Evolutionary conservation across 2,329 filamentous ascomycete genomes (phyloP).

Genomic region (Aspergillus sp.): DNA sequence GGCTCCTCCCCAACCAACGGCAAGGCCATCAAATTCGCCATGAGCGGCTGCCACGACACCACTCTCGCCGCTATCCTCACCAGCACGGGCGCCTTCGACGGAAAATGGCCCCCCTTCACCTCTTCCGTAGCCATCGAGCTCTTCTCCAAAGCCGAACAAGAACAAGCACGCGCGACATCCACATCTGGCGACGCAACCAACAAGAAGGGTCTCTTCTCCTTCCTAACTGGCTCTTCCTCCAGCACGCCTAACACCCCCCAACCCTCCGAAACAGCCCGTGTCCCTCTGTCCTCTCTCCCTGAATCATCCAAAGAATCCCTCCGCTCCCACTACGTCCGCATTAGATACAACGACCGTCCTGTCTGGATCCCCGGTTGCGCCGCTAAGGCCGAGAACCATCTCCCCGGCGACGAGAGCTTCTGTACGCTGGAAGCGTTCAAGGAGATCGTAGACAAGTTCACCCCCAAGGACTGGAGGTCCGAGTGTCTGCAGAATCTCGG

Average conservation of each 20-base stretch:
- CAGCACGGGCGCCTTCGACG: conserved; percentile 75
- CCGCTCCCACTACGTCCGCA: conserved; percentile 77
- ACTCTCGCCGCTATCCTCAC: conserved; percentile 79
- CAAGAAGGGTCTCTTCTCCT: conserved; percentile 35
- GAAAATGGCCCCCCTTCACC: conserved; percentile 88
- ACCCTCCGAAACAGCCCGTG: conserved; percentile 36
- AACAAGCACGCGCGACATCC: conserved; percentile 8
- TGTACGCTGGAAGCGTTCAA: conserved; percentile 95
- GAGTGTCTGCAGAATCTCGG: conserved; percentile 63
- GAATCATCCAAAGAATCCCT: conserved; percentile 29
- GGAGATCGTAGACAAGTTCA: conserved; percentile 84
- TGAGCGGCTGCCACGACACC: conserved; percentile 91
- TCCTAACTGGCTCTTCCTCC: conserved; percentile 28
- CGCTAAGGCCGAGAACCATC: conserved; percentile 71
- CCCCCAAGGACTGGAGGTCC: conserved; percentile 74
- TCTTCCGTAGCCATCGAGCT: conserved; percentile 89
- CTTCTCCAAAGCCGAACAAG: conserved; percentile 56
- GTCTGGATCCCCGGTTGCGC: conserved; percentile 80
- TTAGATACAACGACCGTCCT: conserved; percentile 86
- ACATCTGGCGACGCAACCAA: conserved; percentile 12
- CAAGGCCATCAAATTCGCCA: conserved; percentile 65
- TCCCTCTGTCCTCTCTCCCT: conserved; percentile 33
- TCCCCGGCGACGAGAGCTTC: conserved; percentile 82
- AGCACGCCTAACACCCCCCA: conserved; percentile 13
- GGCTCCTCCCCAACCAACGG: conserved; percentile 42